Evolutionary conservation across 768 basidiomycete species (phyloP).

Genomic region (Podaxis carcinomalis): DNA sequence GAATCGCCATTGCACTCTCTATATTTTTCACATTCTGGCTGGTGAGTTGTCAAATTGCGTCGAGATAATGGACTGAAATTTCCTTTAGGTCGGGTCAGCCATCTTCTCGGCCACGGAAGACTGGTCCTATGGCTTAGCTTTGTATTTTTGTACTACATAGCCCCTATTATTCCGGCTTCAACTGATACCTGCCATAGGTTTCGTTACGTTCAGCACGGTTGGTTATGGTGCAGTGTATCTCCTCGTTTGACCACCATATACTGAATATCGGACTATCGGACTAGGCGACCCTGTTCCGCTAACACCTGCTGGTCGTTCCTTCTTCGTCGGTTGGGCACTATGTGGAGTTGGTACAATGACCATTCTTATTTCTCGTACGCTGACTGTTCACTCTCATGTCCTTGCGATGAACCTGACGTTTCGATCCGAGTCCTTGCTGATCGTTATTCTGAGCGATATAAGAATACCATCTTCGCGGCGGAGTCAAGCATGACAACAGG

Average conservation of each 20-base stretch:
- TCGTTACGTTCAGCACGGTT: constrained; percentile 69
- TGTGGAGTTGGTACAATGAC: constrained; percentile 76
- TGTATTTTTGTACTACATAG: constrained; percentile 61
- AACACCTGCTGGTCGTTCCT: constrained; percentile 66
- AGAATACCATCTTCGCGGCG: constrained; percentile 43
- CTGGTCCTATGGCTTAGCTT: constrained; percentile 58
- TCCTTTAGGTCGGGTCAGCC: constrained; percentile 52
- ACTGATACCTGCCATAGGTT: constrained; percentile 37
- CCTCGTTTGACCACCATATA: background rate
- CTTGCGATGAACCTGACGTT: background rate
- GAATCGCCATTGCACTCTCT: constrained; percentile 51
- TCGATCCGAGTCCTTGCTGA: constrained; percentile 53
- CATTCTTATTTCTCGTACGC: constrained; percentile 63
- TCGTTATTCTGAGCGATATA: constrained; percentile 62
- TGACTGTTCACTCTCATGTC: background rate
- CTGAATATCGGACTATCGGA: background rate
- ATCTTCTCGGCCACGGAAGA: constrained; percentile 68
- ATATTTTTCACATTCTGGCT: constrained; percentile 80
- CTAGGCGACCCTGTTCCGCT: constrained; percentile 57
- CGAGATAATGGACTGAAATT: background rate
- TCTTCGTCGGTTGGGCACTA: constrained; percentile 78
- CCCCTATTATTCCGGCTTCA: background rate
- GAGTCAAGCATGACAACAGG: background rate
- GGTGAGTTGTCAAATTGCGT: constrained; percentile 29
- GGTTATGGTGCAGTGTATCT: constrained; percentile 45